Evolutionary conservation across 2,329 filamentous ascomycete genomes (phyloP), one percentile per base, ranked within the genome.

Genomic region (Nemania abortiva): DNA sequence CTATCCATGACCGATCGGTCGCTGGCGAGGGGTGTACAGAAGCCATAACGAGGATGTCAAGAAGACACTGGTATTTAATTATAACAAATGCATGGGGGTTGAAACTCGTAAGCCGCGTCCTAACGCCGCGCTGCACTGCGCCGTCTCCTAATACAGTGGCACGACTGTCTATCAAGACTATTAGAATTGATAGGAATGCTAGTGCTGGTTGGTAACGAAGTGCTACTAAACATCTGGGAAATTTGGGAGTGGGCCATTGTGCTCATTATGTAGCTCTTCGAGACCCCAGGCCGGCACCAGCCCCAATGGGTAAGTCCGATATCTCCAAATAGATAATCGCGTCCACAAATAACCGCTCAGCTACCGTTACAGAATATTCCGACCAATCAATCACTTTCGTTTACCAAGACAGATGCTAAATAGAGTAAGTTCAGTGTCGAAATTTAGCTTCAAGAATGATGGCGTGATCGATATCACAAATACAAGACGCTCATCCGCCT

Each of bases 1-100:
- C 69, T 29, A 66, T 42, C 69, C 69, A 66, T 2, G 58, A 69
- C 65, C 66, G 24, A 20, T 63, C 60, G 37, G 66, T 70, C 66
- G 50, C 58, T 5, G 62, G 62, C 6, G 69, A 70, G 27, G 66
- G 69, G 18, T 54, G 66, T 11, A 50, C 27, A 39, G 58, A 57
- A 20, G 5, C 50, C 69, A 70, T 70, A 6, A 13, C 22, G 45
- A 22, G 24, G 5, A 9, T 27, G 11, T 64, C 6, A n/a, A 42
- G 1, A 34, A 22, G 39, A 37, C 29, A 27, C 37, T 20, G 1
- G 2, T 31, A 24, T 37, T 34, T 2, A 22, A 24, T 47, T 27
- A 27, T 27, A 27, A 27, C 24, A 27, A 27, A 27, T 27, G 24
- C 24, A 27, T 27, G 5, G 24, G 24, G 24, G 24, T 27, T 27